Evolutionary conservation across 1,284 basidiomycete genomes (phyloP), one percentile per base, ranked within the genome.

Genomic region (Sutorius eximius): DNA sequence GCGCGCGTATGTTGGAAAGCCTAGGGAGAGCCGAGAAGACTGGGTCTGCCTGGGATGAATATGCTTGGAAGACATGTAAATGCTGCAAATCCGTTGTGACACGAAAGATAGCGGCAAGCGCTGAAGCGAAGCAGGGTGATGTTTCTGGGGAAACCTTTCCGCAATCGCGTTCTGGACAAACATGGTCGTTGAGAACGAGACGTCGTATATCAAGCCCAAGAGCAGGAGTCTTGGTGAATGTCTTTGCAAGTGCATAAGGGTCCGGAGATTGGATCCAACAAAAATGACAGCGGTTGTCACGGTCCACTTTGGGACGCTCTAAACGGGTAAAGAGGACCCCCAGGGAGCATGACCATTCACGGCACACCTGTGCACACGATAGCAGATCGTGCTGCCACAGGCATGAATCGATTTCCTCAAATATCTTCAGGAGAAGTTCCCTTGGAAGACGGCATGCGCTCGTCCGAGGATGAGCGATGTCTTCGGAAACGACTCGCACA

Each of bases 361-460:
- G 45, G 37, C 49, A 57, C 2, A 58, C 56, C 50, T 57, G 56
- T 13, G 56, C 49, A 27, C 49, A 33, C 9, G 48, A 51, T 7
- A 57, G 16, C 7, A 47, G 36, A 38, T 57, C 30, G 5, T 13
- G 20, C 16, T 46, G 37, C 55, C 50, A 55, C 3, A 22, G 3
- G 33, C 27, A 18, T 13, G 37, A 44, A 24, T 53, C 11, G 15
- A 20, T 3, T 4, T 1, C 12, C 7, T 33, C 27, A 15, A 58
- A 45, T 32, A 58, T 49, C 16, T 53, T 32, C 5, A 38, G 5
- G 7, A 38, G 18, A 38, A 38, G 37, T 20, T 38, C 37, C 37
- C 5, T 38, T 10, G 18, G 37, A 38, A 38, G 37, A 38, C 18
- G 37, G 11, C 37, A 13, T 20, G 37, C 20, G 5, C n/a, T 18